A percentile compares a stretch with the other conserved stretches of the same genome.
Evolutionary conservation across 2,329 filamentous ascomycete genomes (phyloP).

Genomic region (Fusarium sp.): DNA sequence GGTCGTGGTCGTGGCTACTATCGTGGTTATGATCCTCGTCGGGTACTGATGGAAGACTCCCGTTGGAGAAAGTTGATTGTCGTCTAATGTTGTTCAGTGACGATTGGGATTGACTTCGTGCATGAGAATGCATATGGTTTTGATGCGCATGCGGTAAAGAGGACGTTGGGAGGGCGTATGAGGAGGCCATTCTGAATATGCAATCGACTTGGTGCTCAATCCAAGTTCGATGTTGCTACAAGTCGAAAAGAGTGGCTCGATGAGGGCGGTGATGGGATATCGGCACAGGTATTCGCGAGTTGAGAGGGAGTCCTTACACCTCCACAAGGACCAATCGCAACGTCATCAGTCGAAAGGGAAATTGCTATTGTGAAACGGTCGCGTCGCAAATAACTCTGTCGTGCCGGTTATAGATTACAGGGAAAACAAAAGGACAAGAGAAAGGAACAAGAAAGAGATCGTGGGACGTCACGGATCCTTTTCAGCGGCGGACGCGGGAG

Average conservation of each 20-base stretch:
- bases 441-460: conserved; percentile 23
- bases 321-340: conserved; percentile 44
- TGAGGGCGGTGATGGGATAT: conserved; percentile 35
- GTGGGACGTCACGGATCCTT: conserved; percentile 40
- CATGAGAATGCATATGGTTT: conserved; percentile 57
- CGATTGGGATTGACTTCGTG: conserved; percentile 56
- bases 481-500: conserved; percentile 28
- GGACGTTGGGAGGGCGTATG: conserved; percentile 67
- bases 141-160: conserved; percentile 63
- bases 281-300: conserved; percentile 37
- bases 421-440: conserved; percentile 2
- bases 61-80: conserved; percentile 52
- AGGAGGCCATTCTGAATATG: conserved; percentile 60
- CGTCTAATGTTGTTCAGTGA: conserved; percentile 57
- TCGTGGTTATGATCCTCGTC: conserved; percentile 52
- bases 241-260: conserved; percentile 7
- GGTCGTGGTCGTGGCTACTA: conserved; percentile 43
- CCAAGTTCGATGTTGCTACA: conserved; percentile 13
- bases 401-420: conserved; percentile 14
- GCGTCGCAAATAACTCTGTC: conserved; percentile 27
- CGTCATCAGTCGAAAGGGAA: conserved; percentile 44
- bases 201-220: conserved; percentile 10
- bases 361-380: conserved; percentile 14
- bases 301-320: conserved; percentile 36
- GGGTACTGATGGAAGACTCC: conserved; percentile 50